Percentiles rank a stretch among this genome's conserved stretches.
These are phyloP conservation scores for Nicotiana undulata DNA, from an alignment of 257 asterid genomes.

Conservation along the genomic window DNA sequence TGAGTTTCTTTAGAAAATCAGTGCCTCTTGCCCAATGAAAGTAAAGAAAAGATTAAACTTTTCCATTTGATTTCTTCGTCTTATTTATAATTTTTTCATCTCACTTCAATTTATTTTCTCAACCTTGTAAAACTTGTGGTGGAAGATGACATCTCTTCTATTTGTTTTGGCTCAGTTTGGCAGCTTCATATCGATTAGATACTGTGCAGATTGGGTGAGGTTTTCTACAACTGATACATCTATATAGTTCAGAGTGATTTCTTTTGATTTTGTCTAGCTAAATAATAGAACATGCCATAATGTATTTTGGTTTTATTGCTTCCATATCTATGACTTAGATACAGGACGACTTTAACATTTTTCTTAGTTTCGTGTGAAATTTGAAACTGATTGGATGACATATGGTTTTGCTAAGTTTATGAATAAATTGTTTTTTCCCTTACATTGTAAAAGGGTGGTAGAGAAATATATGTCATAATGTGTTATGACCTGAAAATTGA, in stretches of 20 bases:
- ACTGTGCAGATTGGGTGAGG: slow-evolving; percentile 67
- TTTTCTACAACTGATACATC: not conserved
- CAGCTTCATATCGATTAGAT: too few species aligned
- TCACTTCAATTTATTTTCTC: not conserved
- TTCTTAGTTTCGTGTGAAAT: not conserved
- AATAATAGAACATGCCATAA: not conserved
- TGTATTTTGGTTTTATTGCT: not conserved
- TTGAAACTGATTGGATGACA: not conserved
- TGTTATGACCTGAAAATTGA: not conserved
- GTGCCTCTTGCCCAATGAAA: slow-evolving; percentile 95
- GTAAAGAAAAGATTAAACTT: slow-evolving; percentile 16
- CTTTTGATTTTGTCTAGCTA: not conserved
- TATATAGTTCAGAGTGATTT: not conserved
- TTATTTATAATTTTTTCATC: not conserved
- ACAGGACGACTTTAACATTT: not conserved
- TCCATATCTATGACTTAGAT: not conserved
- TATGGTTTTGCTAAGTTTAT: not conserved
- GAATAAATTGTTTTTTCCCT: too few species aligned
- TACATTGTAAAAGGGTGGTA: not conserved
- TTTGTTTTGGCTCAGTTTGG: too few species aligned
- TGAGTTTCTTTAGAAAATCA: too few species aligned
- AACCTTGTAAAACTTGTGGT: too few species aligned
- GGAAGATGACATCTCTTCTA: too few species aligned
- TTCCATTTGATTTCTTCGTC: not conserved
- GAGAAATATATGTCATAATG: too few species aligned